These are phyloP conservation scores for Tricharina praecox DNA, from an alignment of 495 filamentous ascomycete species.

Conservation along the genomic window DNA sequence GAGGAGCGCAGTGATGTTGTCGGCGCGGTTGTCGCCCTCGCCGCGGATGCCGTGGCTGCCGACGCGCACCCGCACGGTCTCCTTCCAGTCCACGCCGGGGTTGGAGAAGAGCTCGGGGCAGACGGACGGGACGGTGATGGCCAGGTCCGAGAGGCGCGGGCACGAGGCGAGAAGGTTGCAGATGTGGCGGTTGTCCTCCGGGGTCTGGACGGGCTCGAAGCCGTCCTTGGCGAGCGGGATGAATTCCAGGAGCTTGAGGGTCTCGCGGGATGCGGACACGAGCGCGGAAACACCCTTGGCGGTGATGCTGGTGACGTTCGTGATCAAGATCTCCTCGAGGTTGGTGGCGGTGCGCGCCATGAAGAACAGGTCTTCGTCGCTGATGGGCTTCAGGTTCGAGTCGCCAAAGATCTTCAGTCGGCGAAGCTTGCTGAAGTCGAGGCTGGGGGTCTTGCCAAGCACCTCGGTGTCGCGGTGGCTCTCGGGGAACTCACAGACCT, in stretches of 20 bases:
- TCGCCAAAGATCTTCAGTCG: constrained; percentile 38
- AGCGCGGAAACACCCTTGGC: constrained; percentile 36
- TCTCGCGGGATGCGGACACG: constrained; percentile 31
- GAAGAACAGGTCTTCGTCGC: constrained; percentile 32
- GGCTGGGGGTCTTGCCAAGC: constrained; percentile 17
- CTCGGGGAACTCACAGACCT: constrained; percentile 19
- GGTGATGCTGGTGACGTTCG: constrained; percentile 34
- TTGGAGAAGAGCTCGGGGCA: constrained; percentile 35
- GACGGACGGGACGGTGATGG: constrained; percentile 34
- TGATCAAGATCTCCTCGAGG: constrained; percentile 37
- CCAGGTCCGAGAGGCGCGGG: constrained; percentile 33
- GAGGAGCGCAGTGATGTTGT: constrained; percentile 28
- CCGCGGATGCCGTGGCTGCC: too few relatives aligned
- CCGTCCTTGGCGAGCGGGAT: constrained; percentile 35
- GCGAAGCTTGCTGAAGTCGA: constrained; percentile 32
- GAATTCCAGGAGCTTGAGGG: constrained; percentile 37
- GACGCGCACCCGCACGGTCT: constrained; percentile 36
- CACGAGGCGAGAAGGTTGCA: constrained; percentile 34
- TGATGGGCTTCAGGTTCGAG: constrained; percentile 36
- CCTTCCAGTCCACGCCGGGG: constrained; percentile 30
- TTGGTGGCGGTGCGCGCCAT: constrained; percentile 35
- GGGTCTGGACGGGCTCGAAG: constrained; percentile 32
- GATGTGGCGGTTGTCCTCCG: constrained; percentile 28
- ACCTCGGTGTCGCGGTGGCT: constrained; percentile 16
- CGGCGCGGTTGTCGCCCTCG: too few relatives aligned